Evolutionary conservation across 2,329 filamentous ascomycete genomes (phyloP), one percentile per base, ranked within the genome.

Genomic region (Lasiodiplodia sp.): DNA sequence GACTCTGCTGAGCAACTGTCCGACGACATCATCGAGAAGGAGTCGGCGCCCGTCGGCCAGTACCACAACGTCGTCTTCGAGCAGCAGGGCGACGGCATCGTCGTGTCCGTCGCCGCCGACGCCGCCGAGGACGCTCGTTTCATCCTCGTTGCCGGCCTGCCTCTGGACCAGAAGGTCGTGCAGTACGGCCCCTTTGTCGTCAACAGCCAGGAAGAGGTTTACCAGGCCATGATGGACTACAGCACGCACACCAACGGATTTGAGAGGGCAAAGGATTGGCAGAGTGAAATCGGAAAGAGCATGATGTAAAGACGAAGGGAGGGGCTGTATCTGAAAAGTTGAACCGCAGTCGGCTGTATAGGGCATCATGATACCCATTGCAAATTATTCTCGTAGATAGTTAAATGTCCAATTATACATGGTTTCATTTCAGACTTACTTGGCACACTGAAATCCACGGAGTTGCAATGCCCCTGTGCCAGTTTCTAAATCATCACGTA

Each of bases 31-130:
- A 62, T 64, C 44, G 60, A 38, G 31, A 16, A 14, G 18, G 40
- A 69, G 23, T 51, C 52, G 31, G 72, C 75, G 38, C 76, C 76
- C 1, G 87, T 95, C 16, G 84, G 85, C 68, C 87, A 92, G 76
- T 97, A 89, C 78, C 90, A 97, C 81, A 97, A 96, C 77, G 92
- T 96, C 28, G 92, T 97, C 6, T 97, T 98, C 76, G 90, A 93
- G 74, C 87, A 90, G 72, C 84, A 87, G 34, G 95, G 95, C 56
- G 93, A 97, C 74, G 86, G 88, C 34, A 86, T 98, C 10, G 86
- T 91, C 71, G 88, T 90, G 2, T 86, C 88, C 63, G 92, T 96
- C 12, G 86, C 88, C 3, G 87, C 87, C 14, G 87, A 86, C 55
- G 92, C 91, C 0, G 85, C 86, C 44, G 85, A 87, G 72, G 82